phyloP scores from a whole-genome alignment of 371 early-diverging fungal species.

The Mucor saturninus region DNA sequence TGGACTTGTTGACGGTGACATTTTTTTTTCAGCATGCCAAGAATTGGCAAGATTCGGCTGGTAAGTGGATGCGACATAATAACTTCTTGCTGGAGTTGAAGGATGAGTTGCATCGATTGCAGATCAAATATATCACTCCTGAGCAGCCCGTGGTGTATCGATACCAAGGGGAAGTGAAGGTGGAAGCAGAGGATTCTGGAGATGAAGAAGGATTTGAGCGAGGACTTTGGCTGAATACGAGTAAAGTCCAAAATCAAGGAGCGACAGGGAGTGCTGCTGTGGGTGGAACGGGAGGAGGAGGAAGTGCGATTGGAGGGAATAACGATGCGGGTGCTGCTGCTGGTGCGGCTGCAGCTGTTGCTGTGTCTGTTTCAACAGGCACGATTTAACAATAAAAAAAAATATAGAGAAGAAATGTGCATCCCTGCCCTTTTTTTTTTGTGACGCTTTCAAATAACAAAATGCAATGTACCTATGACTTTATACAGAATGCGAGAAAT shows the following conservation, averaged over 20 bases:
- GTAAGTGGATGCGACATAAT: conserved; percentile 63
- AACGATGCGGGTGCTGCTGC: background rate
- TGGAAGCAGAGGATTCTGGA: background rate
- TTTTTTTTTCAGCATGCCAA: conserved; percentile 65
- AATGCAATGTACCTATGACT: background rate
- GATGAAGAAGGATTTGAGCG: background rate
- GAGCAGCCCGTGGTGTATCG: conserved; percentile 36
- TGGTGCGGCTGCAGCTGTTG: background rate
- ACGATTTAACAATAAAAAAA: background rate
- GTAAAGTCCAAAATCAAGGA: background rate
- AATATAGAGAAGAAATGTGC: background rate
- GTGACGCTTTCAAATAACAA: background rate
- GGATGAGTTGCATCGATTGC: conserved; percentile 58
- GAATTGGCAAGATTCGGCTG: conserved; percentile 75
- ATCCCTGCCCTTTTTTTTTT: background rate
- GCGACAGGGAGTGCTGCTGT: background rate
- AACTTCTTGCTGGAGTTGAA: conserved; percentile 69
- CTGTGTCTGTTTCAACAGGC: background rate
- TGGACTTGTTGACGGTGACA: conserved; percentile 34
- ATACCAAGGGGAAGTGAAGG: background rate
- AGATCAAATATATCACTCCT: conserved; percentile 54
- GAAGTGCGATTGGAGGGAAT: background rate
- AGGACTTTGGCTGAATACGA: background rate
- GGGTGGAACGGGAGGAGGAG: background rate
- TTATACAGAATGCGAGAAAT: background rate